Conservation (phyloP, 2,329 filamentous ascomycete genomes). For the Fonsecaea pugnacius region DNA sequence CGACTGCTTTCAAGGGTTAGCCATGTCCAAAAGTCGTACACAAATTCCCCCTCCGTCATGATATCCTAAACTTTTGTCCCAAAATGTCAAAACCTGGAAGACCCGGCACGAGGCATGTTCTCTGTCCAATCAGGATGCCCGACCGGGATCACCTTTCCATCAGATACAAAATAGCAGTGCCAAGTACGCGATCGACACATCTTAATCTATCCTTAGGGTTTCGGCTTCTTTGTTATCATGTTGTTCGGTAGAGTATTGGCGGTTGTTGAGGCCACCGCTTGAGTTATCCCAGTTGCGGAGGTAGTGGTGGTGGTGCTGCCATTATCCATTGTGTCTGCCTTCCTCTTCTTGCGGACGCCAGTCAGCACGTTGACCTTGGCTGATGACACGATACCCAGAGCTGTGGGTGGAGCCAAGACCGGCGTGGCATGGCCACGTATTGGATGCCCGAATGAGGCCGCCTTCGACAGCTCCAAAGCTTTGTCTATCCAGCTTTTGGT, state of each 20-base stretch:
- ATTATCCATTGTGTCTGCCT: constrained; percentile 24
- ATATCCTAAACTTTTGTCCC: constrained; percentile 8
- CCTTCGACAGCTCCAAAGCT: constrained; percentile 28
- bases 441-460: constrained; percentile 27
- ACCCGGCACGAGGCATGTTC: neutral
- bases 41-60: constrained; percentile 8
- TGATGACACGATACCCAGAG: constrained; percentile 7
- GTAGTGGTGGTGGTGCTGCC: neutral
- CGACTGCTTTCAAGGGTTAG: neutral
- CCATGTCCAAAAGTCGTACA: neutral
- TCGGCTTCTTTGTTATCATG: constrained; percentile 36
- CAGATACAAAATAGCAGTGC: neutral
- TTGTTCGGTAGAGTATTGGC: constrained; percentile 25
- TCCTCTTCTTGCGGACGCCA: constrained; percentile 36
- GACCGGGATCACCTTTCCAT: neutral
- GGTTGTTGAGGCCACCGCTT: neutral
- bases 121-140: constrained; percentile 20
- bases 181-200: neutral
- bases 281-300: neutral
- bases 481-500: constrained; percentile 35
- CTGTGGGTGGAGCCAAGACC: constrained; percentile 11
- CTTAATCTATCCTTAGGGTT: constrained; percentile 17
- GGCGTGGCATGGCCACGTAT: constrained; percentile 21
- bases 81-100: neutral
- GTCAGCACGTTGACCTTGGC: constrained; percentile 32